Evolutionary conservation across 179 eudicot species (phyloP).

Genomic region (Sideroxylon spinosum): DNA sequence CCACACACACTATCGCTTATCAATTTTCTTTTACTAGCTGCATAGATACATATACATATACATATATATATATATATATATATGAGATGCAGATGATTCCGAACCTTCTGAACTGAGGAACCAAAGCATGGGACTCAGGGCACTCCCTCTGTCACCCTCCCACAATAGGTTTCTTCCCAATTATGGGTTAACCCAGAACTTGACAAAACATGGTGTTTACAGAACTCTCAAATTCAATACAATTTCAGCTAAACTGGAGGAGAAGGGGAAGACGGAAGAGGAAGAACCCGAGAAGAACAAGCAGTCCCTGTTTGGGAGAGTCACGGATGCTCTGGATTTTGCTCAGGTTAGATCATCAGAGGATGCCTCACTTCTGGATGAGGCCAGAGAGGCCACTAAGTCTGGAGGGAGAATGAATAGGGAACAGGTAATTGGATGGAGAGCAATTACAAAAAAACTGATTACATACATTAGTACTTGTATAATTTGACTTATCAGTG

Average conservation of each 20-base stretch:
- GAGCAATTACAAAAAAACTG: not conserved
- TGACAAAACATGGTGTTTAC: constrained; percentile 16
- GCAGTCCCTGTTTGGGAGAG: constrained; percentile 64
- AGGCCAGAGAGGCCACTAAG: constrained; percentile 66
- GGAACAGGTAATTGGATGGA: constrained; percentile 56
- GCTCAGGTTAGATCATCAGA: constrained; percentile 72
- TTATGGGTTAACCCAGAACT: constrained; percentile 17
- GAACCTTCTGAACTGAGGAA: not conserved
- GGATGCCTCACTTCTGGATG: constrained; percentile 78
- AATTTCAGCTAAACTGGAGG: constrained; percentile 39
- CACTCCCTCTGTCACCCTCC: constrained; percentile 51
- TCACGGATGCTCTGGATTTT: constrained; percentile 90
- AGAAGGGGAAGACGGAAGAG: constrained; percentile 20
- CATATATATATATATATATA: too few relatives aligned
- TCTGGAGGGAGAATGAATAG: constrained; percentile 67
- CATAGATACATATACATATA: not conserved
- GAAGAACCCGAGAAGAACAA: constrained; percentile 47
- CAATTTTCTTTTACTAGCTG: too few relatives aligned
- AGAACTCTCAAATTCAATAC: constrained; percentile 24
- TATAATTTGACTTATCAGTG: not conserved
- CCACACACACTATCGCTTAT: too few relatives aligned
- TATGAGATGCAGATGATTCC: not conserved
- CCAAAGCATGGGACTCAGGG: constrained; percentile 47
- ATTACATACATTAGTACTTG: too few relatives aligned
- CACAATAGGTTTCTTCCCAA: constrained; percentile 36